Conservation (phyloP, 805 yeast genomes). For the Metschnikowia orientalis region DNA sequence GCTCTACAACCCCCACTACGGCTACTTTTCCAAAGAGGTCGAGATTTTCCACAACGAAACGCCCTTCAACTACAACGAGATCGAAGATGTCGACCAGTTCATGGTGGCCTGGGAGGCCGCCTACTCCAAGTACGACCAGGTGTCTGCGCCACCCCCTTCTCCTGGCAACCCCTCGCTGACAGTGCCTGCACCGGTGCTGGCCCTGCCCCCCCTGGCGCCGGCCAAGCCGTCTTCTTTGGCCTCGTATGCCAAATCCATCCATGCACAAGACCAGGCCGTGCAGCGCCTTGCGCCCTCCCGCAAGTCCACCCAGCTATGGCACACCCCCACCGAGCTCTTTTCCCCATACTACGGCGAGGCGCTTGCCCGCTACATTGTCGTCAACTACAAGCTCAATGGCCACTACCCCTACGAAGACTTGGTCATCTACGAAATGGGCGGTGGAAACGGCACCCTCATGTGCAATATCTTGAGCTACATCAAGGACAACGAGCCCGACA, state of each 20-base stretch:
- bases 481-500: slow-evolving; percentile 59
- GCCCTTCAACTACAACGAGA: slow-evolving; percentile 58
- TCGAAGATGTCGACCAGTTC: slow-evolving; percentile 65
- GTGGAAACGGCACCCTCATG: slow-evolving; percentile 88
- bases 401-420: slow-evolving; percentile 68
- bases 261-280: slow-evolving; percentile 19
- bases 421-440: slow-evolving; percentile 82
- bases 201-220: not conserved
- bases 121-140: slow-evolving; percentile 48
- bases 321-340: slow-evolving; percentile 83
- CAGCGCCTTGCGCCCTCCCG: slow-evolving; percentile 16
- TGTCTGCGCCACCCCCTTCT: no score
- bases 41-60: slow-evolving; percentile 65
- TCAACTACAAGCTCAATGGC: slow-evolving; percentile 60
- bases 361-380: slow-evolving; percentile 71
- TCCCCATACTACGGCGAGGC: slow-evolving; percentile 84
- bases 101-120: slow-evolving; percentile 63
- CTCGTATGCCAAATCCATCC: slow-evolving; percentile 23
- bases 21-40: slow-evolving; percentile 76
- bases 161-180: not conserved
- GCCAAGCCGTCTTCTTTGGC: slow-evolving; percentile 17
- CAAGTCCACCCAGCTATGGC: slow-evolving; percentile 70
- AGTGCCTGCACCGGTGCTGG: not conserved
- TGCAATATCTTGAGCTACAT: slow-evolving; percentile 64
- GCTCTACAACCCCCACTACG: slow-evolving; percentile 74